phyloP scores from a whole-genome alignment of 495 filamentous ascomycete genomes.

The Penicillium psychrofluorescens region DNA sequence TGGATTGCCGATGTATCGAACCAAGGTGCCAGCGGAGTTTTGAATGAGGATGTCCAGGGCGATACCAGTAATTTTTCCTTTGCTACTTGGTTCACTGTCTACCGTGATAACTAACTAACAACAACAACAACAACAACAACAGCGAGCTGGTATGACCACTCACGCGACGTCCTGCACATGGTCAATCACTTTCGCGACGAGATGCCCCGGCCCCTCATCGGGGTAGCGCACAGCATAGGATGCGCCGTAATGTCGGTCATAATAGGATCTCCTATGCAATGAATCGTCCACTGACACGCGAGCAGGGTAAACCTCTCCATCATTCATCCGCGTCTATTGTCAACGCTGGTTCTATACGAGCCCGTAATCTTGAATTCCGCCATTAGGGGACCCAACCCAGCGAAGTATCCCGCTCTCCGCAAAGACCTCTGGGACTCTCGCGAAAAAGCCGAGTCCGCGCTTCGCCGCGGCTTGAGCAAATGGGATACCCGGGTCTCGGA shows the following conservation, averaged over 20 bases:
- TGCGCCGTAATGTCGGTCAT: constrained; percentile 44
- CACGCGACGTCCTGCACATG: constrained; percentile 69
- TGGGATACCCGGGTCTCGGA: no score
- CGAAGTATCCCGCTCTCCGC: no score
- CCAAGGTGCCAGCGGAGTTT: constrained; percentile 57
- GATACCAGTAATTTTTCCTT: constrained; percentile 48
- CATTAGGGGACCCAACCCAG: background rate
- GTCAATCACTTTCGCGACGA: constrained; percentile 62
- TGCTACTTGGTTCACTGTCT: background rate
- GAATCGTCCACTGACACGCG: no score
- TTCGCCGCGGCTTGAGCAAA: no score
- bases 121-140: constrained; percentile 11
- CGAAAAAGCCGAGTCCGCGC: no score
- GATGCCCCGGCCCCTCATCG: constrained; percentile 70
- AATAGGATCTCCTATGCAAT: background rate
- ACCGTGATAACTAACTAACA: background rate
- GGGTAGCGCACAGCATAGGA: constrained; percentile 76
- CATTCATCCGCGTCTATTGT: constrained; percentile 1
- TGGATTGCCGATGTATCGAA: constrained; percentile 69
- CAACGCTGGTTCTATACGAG: background rate
- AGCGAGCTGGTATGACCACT: constrained; percentile 67
- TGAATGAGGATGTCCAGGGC: constrained; percentile 59
- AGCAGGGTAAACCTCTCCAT: background rate
- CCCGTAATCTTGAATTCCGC: background rate
- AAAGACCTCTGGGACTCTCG: no score